Evolutionary conservation across 2,329 filamentous ascomycete genomes (phyloP).

Genomic region (Fusarium euwallaceae): DNA sequence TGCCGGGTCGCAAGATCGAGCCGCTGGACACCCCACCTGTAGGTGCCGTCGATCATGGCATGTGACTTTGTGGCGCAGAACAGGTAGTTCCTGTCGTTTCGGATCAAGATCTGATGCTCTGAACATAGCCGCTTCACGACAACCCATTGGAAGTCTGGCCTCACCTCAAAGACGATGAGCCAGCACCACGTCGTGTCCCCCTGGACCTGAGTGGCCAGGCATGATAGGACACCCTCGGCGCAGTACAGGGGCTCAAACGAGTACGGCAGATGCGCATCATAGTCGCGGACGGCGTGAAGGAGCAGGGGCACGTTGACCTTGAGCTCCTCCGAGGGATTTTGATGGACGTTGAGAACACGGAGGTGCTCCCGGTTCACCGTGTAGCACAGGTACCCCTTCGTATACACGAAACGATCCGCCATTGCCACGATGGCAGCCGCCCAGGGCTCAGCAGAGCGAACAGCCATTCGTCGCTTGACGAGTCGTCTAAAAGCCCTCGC

Average conservation of each 20-base stretch:
- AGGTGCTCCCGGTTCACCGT: conserved; percentile 61
- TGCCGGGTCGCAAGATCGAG: conserved; percentile 59
- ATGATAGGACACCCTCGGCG: conserved; percentile 68
- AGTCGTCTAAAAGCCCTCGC: conserved; percentile 63
- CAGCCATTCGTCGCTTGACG: conserved; percentile 71
- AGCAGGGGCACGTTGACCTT: conserved; percentile 66
- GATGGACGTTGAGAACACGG: conserved; percentile 70
- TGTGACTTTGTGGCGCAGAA: conserved; percentile 76
- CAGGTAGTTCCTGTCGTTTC: conserved; percentile 71
- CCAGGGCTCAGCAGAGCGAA: conserved; percentile 73
- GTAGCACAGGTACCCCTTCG: conserved; percentile 75
- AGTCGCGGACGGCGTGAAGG: conserved; percentile 54
- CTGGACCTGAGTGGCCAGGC: conserved; percentile 63
- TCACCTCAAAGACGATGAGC: conserved; percentile 60
- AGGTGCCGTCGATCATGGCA: conserved; percentile 64
- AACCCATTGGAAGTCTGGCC: conserved; percentile 60
- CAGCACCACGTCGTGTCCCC: conserved; percentile 56
- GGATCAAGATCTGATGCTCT: conserved; percentile 73
- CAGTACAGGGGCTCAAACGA: conserved; percentile 69
- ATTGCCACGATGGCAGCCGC: conserved; percentile 70
- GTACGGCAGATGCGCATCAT: conserved; percentile 53
- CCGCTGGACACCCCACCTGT: conserved; percentile 73
- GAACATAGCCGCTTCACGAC: conserved; percentile 58
- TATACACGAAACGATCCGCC: conserved; percentile 72
- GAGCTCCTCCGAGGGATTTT: conserved; percentile 62